Base-by-base conservation (phyloP, 768 basidiomycete genomes). In the Tricholoma hemisulphureum region DNA sequence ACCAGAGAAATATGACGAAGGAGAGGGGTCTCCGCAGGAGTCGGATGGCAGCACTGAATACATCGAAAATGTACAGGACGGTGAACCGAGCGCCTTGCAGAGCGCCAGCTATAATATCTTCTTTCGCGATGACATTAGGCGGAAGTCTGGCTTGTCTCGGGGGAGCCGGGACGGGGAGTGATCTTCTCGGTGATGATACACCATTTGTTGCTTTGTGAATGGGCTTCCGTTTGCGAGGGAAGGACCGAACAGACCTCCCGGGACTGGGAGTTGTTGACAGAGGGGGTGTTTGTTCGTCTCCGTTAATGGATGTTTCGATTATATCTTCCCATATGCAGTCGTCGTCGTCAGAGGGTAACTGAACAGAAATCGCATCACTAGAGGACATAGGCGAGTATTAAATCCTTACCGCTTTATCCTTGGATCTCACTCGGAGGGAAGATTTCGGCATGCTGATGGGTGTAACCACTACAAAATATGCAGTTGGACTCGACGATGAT, bases 1-100 rank as follows among this genome's bases (percentile, higher is more conserved):
- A 59, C 71, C 74, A 83, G 9, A 85, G 28, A 58, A 80, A 79
- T 21, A 87, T 62, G 32, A 86, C 62, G 58, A 86, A 52, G 6
- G 79, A 78, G 13, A 91, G 74, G 1, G 88, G 88, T 54, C 64
- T 74, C 37, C 82, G 80, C 57, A 89, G 75, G 28, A 83, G 74
- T 16, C 71, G 66, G 39, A 88, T 62, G 0, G 83, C 78, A 18
- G 69, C 74, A 39, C 66, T 67, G 56, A 85, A 24, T 32, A 91
- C 69, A 63, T 83, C 82, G 21, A 81, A 64, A 18, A 71, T 24
- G 65, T 86, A 89, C 6, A 56, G 56, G 9, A 71, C 51, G 20
- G 67, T 64, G 60, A 62, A 77, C 14, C 56, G 45, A n/a, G 56
- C 51, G 14, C 66, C 68, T 57, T 75, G 60, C 45, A 73, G 49